Base-by-base conservation (phyloP, 2,329 filamentous ascomycete species). In the Mycosphaerella arachidis region DNA sequence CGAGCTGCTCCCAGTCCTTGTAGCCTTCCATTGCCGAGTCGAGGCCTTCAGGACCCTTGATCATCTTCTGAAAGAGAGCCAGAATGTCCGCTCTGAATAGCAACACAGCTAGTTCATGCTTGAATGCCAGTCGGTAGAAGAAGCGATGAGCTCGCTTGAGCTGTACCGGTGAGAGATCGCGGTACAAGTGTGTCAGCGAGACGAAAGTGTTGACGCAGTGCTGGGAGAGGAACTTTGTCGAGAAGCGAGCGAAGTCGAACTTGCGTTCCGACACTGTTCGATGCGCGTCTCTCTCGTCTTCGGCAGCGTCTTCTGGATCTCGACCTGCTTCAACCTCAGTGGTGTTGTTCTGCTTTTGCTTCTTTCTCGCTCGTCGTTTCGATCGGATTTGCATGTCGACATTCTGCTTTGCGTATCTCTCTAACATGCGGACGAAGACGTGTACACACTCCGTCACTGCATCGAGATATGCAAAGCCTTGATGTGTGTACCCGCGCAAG, bases 381-480 rank as follows among this genome's bases (percentile, higher is more conserved):
- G 92, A 95, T 55, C 92, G 89, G 27, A 99, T 86, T 74, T 97
- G 92, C 81, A 99, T 85, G 70, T 97, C 92, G 6, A 89, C 85
- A 68, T 99, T 97, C 71, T 96, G 90, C 73, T 97, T 97, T 0
- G 92, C 93, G 72, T 97, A 99, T 6, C 86, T 84, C 75, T 99
- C 94, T 27, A 99, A 77, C 74, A 97, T 92, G 48, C 92, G 89
- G 56, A 97, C 78, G 72, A 97, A 97, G 56, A 96, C 91, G 71
- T 97, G 92, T 0, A 90, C 84, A 43, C 97, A 84, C 69, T 99
- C 93, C 1, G 93, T 97, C 59, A 89, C 88, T 6, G 92, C 89
- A 74, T 99, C 92, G 1, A 99, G 82, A 67, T 97, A 99, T 57
- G 92, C 90, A 67, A 97, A 94, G 0, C 91, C 90, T 76, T 97